Base-by-base conservation (phyloP, 1,284 basidiomycete genomes). In the Heterobasidion annosum region DNA sequence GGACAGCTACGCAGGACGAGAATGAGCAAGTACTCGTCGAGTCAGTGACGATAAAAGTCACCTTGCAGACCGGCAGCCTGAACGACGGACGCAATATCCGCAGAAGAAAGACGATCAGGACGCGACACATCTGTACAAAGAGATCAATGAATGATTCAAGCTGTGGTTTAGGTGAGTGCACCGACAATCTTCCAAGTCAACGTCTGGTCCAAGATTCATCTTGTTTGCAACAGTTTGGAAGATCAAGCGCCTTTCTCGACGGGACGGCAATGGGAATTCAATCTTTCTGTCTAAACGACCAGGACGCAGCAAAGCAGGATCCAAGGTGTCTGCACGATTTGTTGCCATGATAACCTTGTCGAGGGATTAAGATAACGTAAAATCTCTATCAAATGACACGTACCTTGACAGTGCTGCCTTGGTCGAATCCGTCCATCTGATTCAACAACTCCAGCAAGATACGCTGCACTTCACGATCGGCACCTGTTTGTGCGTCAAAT, bases 371-470 rank as follows among this genome's bases (percentile, higher is more conserved):
- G n/a, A n/a, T 3, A 47, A 15, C 18, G 16, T 19, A 47, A 7
- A 0, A 32, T n/a, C 16, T 16, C 18, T 12, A 13, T 42, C 3
- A 34, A 16, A 8, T 25, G 10, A 45, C 2, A 61, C 71, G 53
- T 67, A 92, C 94, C 83, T 99, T 99, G 68, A 99, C 97, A 64
- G 96, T 99, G 68, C 93, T 96, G 6, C 91, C 92, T 71, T 99
- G 97, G 71, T 99, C 97, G 73, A 99, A 99, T 60, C 97, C 97
- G 65, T 99, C 97, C 97, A 99, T 99, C 69, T 99, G 97, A 68
- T 98, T 99, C 58, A 99, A 78, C 58, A 99, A 74, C 69, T 99
- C 97, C n/a, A 99, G 84, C 60, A 99, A 70, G 67, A 99, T 99
- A 73, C 97, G 93, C 71, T 99, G 97, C 16, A 99, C 97, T 73